phyloP scores from a whole-genome alignment of 805 yeast genomes.

The Starmera pachycereana region DNA sequence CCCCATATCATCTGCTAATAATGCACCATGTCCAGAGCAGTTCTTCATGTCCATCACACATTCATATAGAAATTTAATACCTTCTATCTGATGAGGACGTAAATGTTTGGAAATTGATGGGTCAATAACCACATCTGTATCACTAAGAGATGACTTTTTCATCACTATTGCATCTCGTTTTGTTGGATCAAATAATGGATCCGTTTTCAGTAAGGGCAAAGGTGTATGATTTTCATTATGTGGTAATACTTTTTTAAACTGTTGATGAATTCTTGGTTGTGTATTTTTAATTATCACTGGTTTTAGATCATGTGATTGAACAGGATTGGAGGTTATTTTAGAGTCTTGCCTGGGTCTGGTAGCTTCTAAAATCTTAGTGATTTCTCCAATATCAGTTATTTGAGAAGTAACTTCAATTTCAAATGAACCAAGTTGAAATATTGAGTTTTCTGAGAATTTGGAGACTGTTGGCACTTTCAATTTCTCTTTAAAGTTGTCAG shows the following conservation, averaged over 20 bases:
- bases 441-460: constrained; percentile 23
- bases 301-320: constrained; percentile 5
- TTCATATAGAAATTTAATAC: constrained; percentile 71
- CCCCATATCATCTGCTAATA: constrained; percentile 97
- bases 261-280: constrained; percentile 10
- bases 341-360: not conserved
- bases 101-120: constrained; percentile 41
- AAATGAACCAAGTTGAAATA: constrained; percentile 41
- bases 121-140: constrained; percentile 47
- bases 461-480: constrained; percentile 7
- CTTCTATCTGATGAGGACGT: constrained; percentile 84
- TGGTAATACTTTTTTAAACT: constrained; percentile 14
- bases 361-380: constrained; percentile 11
- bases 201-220: constrained; percentile 3
- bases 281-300: constrained; percentile 8
- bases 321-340: constrained; percentile 6
- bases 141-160: constrained; percentile 21
- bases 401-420: constrained; percentile 57
- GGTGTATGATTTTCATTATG: constrained; percentile 8
- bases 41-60: constrained; percentile 66
- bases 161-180: constrained; percentile 29
- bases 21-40: constrained; percentile 51
- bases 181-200: constrained; percentile 30
- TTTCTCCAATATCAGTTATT: constrained; percentile 18
- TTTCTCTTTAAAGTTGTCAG: constrained; percentile 21